Base-by-base conservation (phyloP, 495 filamentous ascomycete species). In the Margaritispora aquatica region DNA sequence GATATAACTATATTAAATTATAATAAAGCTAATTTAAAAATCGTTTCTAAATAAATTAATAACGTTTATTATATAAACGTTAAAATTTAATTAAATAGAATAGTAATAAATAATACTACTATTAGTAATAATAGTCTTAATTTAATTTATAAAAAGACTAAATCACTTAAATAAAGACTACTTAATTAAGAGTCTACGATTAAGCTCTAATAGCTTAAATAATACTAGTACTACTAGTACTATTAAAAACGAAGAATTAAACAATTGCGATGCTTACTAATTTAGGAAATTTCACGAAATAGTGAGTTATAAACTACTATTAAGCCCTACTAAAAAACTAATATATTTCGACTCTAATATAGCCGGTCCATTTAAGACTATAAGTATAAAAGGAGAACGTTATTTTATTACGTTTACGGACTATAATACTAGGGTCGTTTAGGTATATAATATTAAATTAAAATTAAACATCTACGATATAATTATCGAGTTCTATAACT, bases 61-160 rank as follows among this genome's bases (percentile, higher is more conserved):
- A 59, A 59, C n/a, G 29, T 34, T 19, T 59, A 59, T 53, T 59
- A 59, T 59, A 4, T 59, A 41, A 27, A 59, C 13, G 11, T 53
- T 23, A 44, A 46, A 17, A 46, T 59, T 46, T 27, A 59, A 27
- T 31, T 53, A 53, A 24, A 59, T n/a, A 1, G 1, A 26, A 21
- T 59, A 41, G 13, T 59, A 1, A 53, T 53, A 46, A 41, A 41
- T 52, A 49, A 53, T 23, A 54, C 21, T 21, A 38, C 5, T 52
- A 52, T 20, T 52, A 52, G 8, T 53, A 44, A 26, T 46, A n/a
- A n/a, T n/a, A n/a, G n/a, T n/a, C 23, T 46, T 7, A 29, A 59
- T 36, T 46, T 59, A 59, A 31, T 31, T 50, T 31, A 59, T 47
- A 59, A 59, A 19, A n/a, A 59, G 57, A 27, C 23, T 57, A 50